These are phyloP conservation scores for Fusarium xyrophilum DNA, from an alignment of 2,329 filamentous ascomycete genomes.

Conservation along the genomic window DNA sequence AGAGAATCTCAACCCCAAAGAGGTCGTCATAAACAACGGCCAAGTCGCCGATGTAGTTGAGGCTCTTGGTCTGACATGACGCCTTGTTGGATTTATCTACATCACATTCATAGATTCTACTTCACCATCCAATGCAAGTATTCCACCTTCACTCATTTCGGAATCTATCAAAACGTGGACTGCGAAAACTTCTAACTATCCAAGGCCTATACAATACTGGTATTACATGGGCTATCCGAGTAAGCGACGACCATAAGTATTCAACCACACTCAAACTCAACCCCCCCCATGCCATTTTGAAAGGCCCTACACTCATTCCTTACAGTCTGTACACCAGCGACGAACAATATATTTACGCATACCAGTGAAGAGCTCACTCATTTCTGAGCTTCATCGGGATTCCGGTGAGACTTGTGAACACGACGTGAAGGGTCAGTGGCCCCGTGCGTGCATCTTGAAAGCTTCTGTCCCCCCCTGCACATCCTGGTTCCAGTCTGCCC, in stretches of 20 bases:
- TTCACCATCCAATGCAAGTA: background rate
- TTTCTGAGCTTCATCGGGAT: background rate
- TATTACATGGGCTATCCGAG: background rate
- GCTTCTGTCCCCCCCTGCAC: background rate
- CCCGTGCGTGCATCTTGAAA: background rate
- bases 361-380: background rate
- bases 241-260: background rate
- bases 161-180: accelerated
- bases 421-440: background rate
- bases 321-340: too few species aligned
- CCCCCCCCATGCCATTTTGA: background rate
- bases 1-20: background rate
- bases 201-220: background rate
- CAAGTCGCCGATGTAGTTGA: background rate
- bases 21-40: accelerated
- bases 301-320: background rate
- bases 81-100: background rate
- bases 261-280: background rate
- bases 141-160: too few species aligned
- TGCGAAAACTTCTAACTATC: background rate
- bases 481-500: background rate
- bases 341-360: background rate
- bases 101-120: too few species aligned
- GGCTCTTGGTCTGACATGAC: background rate
- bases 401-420: background rate